A percentile compares a stretch with the other conserved stretches of the same genome.
Conservation (phyloP, 495 filamentous ascomycete species). For the Neurospora sp. region DNA sequence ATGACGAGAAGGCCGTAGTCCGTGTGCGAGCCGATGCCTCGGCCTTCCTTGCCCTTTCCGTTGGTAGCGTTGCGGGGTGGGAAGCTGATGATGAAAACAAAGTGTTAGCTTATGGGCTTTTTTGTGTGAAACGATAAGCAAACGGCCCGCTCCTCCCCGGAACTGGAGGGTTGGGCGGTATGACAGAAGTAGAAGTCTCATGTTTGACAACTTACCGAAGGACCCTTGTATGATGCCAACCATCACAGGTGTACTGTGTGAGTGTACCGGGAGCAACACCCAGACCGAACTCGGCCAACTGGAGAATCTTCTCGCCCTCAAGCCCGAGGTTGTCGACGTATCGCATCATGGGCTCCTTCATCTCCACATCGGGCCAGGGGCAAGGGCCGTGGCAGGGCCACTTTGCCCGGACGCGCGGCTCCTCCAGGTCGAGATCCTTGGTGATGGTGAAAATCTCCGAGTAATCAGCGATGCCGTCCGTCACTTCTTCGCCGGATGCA, state of each 20-base stretch:
- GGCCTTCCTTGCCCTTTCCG: slow-evolving; percentile 33
- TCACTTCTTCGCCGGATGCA: slow-evolving; percentile 38
- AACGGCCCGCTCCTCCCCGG: neutral
- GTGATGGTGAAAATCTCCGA: slow-evolving; percentile 40
- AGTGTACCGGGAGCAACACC: slow-evolving; percentile 18
- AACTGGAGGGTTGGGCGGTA: neutral
- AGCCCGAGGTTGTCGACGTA: slow-evolving; percentile 23
- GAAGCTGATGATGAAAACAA: slow-evolving; percentile 17
- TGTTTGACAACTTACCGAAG: slow-evolving; percentile 19
- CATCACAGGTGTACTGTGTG: slow-evolving; percentile 28
- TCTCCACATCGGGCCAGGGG: slow-evolving; percentile 32
- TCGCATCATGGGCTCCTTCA: slow-evolving; percentile 23
- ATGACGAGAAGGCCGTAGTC: slow-evolving; percentile 39
- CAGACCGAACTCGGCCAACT: slow-evolving; percentile 29
- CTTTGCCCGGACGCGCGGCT: slow-evolving; percentile 24
- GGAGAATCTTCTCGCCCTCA: slow-evolving; percentile 30
- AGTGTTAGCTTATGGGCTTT: neutral
- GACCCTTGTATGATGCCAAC: slow-evolving; percentile 38
- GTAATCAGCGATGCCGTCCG: slow-evolving; percentile 36
- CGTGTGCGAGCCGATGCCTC: slow-evolving; percentile 38
- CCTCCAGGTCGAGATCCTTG: slow-evolving; percentile 28
- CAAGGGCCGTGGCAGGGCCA: slow-evolving; percentile 40
- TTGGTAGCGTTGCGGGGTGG: slow-evolving; percentile 30
- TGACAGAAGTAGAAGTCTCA: neutral
- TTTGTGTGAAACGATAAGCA: neutral